phyloP scores from a whole-genome alignment of 108 stramenopile genomes.

The Cyclotella sp. region DNA sequence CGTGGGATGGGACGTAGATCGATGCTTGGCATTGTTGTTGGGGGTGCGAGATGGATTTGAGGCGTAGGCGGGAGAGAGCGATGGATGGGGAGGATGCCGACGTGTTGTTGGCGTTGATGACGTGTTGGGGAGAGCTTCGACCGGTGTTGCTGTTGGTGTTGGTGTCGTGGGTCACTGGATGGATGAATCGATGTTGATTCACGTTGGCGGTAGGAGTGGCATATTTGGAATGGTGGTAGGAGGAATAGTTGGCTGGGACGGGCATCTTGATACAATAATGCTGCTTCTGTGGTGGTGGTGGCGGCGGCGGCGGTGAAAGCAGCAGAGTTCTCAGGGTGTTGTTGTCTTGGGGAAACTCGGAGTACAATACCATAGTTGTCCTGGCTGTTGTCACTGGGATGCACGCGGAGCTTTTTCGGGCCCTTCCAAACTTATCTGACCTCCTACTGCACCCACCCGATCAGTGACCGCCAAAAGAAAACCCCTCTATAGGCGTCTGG shows the following conservation, averaged over 20 bases:
- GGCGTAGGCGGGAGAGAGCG: slow-evolving; percentile 28
- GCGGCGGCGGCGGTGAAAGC: too few relatives aligned
- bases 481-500: too few relatives aligned
- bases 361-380: too few relatives aligned
- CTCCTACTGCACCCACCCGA: too few relatives aligned
- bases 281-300: too few relatives aligned
- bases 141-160: neutral
- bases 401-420: too few relatives aligned
- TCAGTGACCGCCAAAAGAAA: too few relatives aligned
- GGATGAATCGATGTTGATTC: neutral
- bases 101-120: neutral
- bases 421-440: too few relatives aligned
- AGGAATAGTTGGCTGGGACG: neutral
- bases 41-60: slow-evolving; percentile 42
- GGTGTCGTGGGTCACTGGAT: neutral
- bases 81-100: slow-evolving; percentile 6
- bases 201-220: neutral
- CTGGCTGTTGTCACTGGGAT: too few relatives aligned
- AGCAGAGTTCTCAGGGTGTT: too few relatives aligned
- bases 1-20: slow-evolving; percentile 74
- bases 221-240: neutral
- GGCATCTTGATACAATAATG: too few relatives aligned
- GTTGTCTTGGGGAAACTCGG: too few relatives aligned
- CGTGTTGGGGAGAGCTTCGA: neutral
- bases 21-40: slow-evolving; percentile 56